Evolutionary conservation across 2,329 filamentous ascomycete genomes (phyloP).

Genomic region (Corinectria fuckeliana): DNA sequence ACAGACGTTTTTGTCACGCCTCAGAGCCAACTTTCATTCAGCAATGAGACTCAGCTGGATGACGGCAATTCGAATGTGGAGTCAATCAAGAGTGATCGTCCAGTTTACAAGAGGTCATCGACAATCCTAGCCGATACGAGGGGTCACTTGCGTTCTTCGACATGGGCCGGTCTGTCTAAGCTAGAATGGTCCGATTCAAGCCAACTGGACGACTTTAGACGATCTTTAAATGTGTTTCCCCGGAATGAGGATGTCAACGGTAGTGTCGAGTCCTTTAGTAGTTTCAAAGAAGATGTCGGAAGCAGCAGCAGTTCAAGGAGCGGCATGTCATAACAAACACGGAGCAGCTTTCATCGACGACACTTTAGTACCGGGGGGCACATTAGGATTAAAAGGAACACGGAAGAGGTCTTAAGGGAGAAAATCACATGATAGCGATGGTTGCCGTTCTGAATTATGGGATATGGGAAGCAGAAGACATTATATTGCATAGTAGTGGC

Average conservation of each 20-base stretch:
- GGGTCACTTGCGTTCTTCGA: not conserved
- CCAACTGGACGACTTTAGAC: not conserved
- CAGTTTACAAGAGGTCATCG: not conserved
- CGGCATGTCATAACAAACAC: not conserved
- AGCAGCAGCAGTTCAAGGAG: not conserved
- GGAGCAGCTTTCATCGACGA: not conserved
- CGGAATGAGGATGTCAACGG: not conserved
- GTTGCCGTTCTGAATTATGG: not conserved
- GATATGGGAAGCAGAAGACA: not conserved
- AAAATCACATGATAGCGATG: not conserved
- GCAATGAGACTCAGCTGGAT: not conserved
- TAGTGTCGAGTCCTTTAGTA: not conserved
- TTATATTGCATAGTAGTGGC: not conserved
- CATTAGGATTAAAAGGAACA: not conserved
- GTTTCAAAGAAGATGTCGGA: not conserved
- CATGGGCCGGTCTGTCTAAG: not conserved
- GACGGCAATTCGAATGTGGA: not conserved
- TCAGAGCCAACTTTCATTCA: constrained; percentile 25
- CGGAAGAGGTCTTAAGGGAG: not conserved
- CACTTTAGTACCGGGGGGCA: not conserved
- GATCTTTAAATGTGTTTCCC: not conserved
- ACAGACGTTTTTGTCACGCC: constrained; percentile 34
- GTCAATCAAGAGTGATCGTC: not conserved
- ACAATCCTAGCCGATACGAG: not conserved
- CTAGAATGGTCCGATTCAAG: not conserved